Evolutionary conservation across 1,284 basidiomycete species (phyloP).

Genomic region (Ustilago tritici): DNA sequence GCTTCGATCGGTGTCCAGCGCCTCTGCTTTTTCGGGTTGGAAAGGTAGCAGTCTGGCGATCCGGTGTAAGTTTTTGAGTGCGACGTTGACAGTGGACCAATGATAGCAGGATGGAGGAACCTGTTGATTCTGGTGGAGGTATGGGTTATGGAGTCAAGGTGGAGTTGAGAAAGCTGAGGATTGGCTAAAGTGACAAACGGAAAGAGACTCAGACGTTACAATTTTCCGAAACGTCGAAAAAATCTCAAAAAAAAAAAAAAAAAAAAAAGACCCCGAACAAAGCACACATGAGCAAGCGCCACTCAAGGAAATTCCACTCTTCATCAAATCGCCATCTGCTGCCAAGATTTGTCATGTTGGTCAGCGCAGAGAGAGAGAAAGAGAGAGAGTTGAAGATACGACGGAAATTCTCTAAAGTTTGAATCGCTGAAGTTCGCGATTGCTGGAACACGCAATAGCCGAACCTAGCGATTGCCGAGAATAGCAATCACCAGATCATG

Average conservation of each 20-base stretch:
- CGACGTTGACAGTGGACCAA: neutral
- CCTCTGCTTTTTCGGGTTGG: too few species aligned
- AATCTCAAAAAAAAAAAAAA: constrained; percentile 6
- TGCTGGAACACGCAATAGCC: too few species aligned
- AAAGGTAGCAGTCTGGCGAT: too few species aligned
- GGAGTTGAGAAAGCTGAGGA: neutral
- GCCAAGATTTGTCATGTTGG: constrained; percentile 16
- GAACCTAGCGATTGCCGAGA: too few species aligned
- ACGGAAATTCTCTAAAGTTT: too few species aligned
- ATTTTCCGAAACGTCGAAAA: constrained; percentile 15
- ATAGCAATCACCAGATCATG: too few species aligned
- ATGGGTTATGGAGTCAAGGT: neutral
- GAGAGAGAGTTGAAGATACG: too few species aligned
- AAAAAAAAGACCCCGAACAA: neutral
- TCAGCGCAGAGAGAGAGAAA: constrained; percentile 21
- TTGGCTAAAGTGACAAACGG: neutral
- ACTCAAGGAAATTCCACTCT: constrained; percentile 4
- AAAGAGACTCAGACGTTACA: constrained; percentile 8
- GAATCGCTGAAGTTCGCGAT: too few species aligned
- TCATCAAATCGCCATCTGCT: constrained; percentile 18
- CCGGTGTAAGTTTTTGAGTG: too few species aligned
- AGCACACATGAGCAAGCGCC: constrained; percentile 25
- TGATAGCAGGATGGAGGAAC: neutral
- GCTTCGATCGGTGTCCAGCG: too few species aligned
- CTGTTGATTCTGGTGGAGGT: neutral